phyloP scores from a whole-genome alignment of 805 yeast species.

The Barnettozyma sp. region DNA sequence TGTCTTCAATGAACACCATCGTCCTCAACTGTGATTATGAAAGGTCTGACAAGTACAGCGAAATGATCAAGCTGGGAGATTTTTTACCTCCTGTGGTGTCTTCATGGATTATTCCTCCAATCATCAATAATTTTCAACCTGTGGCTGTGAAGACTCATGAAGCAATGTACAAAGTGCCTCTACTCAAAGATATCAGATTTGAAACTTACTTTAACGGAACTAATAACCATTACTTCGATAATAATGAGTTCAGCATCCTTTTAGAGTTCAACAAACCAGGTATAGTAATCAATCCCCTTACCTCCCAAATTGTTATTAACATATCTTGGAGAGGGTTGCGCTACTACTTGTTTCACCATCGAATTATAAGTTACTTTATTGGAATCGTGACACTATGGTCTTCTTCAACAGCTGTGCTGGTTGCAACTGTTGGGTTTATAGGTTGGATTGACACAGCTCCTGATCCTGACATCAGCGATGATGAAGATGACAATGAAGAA shows the following conservation, averaged over 20 bases:
- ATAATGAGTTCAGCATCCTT: conserved; percentile 13
- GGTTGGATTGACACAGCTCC: conserved; percentile 13
- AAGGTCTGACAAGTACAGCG: neutral
- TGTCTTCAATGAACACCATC: conserved; percentile 18
- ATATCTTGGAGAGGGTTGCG: conserved; percentile 22
- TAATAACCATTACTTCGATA: conserved; percentile 6
- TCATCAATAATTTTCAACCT: conserved; percentile 9
- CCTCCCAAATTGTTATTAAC: conserved; percentile 15
- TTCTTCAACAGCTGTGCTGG: conserved; percentile 11
- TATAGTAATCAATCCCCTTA: conserved; percentile 16
- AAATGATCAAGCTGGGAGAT: conserved; percentile 3
- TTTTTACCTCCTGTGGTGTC: conserved; percentile 17
- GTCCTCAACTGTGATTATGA: conserved; percentile 14
- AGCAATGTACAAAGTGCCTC: conserved; percentile 7
- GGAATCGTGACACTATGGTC: conserved; percentile 19
- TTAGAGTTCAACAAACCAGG: conserved; percentile 20
- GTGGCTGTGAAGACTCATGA: conserved; percentile 5
- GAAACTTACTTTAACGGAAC: conserved; percentile 7
- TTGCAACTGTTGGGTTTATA: conserved; percentile 12
- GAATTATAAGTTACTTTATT: conserved; percentile 18
- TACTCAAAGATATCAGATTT: conserved; percentile 14
- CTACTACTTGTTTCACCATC: conserved; percentile 22
- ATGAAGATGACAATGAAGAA: neutral
- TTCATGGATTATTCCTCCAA: conserved; percentile 17
- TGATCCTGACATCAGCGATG: conserved; percentile 9